phyloP scores from a whole-genome alignment of 345 rosid species.

The Clausena lansium region DNA sequence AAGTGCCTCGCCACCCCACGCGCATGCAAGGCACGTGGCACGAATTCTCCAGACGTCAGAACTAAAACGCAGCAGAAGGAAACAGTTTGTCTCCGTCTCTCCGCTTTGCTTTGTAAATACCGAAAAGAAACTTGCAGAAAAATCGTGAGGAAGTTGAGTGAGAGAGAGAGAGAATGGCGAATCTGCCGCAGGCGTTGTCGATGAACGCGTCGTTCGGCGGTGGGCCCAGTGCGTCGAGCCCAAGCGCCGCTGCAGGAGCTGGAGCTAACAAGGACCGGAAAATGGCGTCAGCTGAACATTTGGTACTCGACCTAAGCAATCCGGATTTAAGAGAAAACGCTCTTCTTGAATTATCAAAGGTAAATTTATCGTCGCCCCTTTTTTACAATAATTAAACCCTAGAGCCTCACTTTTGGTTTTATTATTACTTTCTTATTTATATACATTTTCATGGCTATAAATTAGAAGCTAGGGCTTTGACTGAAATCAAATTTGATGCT shows the following conservation, averaged over 20 bases:
- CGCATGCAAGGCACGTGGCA: slow-evolving; percentile 7
- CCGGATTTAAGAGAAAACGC: slow-evolving; percentile 95
- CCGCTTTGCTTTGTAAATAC: neutral
- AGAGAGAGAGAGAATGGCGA: slow-evolving; percentile 48
- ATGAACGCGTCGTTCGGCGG: slow-evolving; percentile 61
- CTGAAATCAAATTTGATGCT: neutral
- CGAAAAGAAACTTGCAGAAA: neutral
- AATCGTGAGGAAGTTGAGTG: neutral
- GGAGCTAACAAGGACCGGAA: slow-evolving; percentile 78
- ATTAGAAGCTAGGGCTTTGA: neutral
- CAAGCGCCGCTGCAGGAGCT: slow-evolving; percentile 16
- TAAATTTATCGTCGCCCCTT: slow-evolving; percentile 3
- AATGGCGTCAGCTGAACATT: slow-evolving; percentile 85
- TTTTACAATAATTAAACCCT: neutral
- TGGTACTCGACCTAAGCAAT: slow-evolving; percentile 89
- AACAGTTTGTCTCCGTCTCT: too few species aligned
- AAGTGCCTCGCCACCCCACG: neutral
- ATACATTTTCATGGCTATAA: neutral
- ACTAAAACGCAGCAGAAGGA: neutral
- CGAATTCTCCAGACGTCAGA: neutral
- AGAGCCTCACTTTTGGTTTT: neutral
- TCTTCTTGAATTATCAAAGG: slow-evolving; percentile 76
- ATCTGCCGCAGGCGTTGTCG: slow-evolving; percentile 66
- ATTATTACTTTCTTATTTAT: neutral
- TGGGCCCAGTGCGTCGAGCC: slow-evolving; percentile 44